Conservation (phyloP, 2,329 filamentous ascomycete genomes). For the Ascochyta pisi region DNA sequence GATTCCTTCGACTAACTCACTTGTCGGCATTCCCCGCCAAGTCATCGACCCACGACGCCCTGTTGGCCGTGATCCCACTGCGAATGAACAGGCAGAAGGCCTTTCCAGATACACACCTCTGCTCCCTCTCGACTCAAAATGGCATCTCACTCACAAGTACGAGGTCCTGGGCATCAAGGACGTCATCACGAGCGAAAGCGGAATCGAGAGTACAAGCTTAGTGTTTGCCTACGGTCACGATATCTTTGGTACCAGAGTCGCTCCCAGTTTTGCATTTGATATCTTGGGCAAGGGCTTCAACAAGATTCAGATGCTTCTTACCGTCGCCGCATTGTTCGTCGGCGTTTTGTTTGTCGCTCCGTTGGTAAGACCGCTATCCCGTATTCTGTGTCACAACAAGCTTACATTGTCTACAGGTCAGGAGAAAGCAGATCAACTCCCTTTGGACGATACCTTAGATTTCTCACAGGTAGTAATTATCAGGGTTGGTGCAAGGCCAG, state of each 20-base stretch:
- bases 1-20: slow-evolving; percentile 73
- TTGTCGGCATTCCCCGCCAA: slow-evolving; percentile 79
- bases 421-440: slow-evolving; percentile 71
- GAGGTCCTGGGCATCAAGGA: slow-evolving; percentile 78
- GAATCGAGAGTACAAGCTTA: slow-evolving; percentile 90
- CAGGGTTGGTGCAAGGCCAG: not conserved
- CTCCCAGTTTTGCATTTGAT: slow-evolving; percentile 91
- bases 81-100: slow-evolving; percentile 83
- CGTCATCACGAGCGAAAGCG: slow-evolving; percentile 76
- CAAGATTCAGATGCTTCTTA: slow-evolving; percentile 82
- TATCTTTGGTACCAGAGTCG: slow-evolving; percentile 83
- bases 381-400: not conserved
- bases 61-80: slow-evolving; percentile 80
- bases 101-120: slow-evolving; percentile 76
- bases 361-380: slow-evolving; percentile 66
- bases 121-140: slow-evolving; percentile 83
- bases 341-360: slow-evolving; percentile 82
- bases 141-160: slow-evolving; percentile 79
- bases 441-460: slow-evolving; percentile 60
- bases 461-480: not conserved
- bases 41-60: slow-evolving; percentile 87
- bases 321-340: slow-evolving; percentile 78
- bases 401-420: slow-evolving; percentile 48
- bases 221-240: slow-evolving; percentile 89
- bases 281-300: slow-evolving; percentile 93